These are phyloP conservation scores for Murraya koenigii DNA, from an alignment of 345 rosid genomes.

Conservation along the genomic window DNA sequence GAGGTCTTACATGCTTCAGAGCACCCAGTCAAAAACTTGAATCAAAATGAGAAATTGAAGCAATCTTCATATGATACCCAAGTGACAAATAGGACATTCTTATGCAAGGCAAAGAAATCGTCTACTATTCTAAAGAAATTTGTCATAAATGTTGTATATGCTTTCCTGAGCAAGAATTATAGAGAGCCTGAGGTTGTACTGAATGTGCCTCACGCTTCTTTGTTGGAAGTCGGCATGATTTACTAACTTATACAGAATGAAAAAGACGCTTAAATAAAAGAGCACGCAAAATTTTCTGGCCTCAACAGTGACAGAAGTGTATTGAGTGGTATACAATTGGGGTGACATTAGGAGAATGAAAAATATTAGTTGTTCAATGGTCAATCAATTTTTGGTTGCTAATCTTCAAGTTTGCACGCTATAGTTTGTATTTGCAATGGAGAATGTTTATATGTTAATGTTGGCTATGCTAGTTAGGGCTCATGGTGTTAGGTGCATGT, in stretches of 20 bases:
- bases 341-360: neutral
- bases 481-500: no score
- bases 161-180: conserved; percentile 70
- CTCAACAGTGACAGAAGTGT: neutral
- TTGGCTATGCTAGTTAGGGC: no score
- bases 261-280: neutral
- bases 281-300: no score
- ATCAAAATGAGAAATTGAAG: conserved; percentile 8
- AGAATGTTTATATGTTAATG: neutral
- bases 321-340: neutral
- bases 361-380: neutral
- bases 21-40: conserved; percentile 2
- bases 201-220: conserved; percentile 62
- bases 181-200: conserved; percentile 64
- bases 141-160: conserved; percentile 50
- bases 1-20: conserved; percentile 4
- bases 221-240: conserved; percentile 80
- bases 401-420: neutral
- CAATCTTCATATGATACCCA: conserved; percentile 13
- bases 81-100: conserved; percentile 46
- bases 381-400: neutral
- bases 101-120: conserved; percentile 60
- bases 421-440: neutral
- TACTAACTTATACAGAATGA: conserved; percentile 30
- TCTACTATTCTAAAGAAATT: conserved; percentile 61